A percentile compares a stretch with the other conserved stretches of the same genome.
These are phyloP conservation scores for Picea mariana DNA, from an alignment of 83 land plant species.

Conservation along the genomic window DNA sequence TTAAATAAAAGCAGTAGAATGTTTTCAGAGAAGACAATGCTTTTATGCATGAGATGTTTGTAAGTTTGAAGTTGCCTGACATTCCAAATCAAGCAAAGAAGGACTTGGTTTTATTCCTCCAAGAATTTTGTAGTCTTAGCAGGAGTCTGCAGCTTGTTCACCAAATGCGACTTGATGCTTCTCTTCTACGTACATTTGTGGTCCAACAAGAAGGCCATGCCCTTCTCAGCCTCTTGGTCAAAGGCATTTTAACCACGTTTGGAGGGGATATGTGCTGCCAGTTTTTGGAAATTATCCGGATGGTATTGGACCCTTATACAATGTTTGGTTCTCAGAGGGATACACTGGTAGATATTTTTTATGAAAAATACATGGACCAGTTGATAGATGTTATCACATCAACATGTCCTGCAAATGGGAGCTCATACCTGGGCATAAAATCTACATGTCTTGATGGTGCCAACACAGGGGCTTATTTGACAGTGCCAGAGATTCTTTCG, in stretches of 20 bases:
- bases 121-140: constrained; percentile 83
- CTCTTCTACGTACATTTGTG: constrained; percentile 67
- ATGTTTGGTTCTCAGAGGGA: constrained; percentile 69
- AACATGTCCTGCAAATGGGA: constrained; percentile 51
- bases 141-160: constrained; percentile 74
- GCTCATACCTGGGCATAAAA: constrained; percentile 15
- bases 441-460: constrained; percentile 23
- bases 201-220: constrained; percentile 56
- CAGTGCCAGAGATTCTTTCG: constrained; percentile 74
- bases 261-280: constrained; percentile 89
- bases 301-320: constrained; percentile 76
- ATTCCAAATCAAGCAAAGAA: neutral
- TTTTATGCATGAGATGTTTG: constrained; percentile 3
- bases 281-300: constrained; percentile 89
- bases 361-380: constrained; percentile 86
- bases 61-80: neutral
- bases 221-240: constrained; percentile 80
- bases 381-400: constrained; percentile 66
- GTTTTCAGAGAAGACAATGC: neutral
- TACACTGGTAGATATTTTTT: constrained; percentile 84
- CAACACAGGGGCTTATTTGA: constrained; percentile 11
- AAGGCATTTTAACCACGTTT: constrained; percentile 77
- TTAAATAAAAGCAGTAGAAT: no score
- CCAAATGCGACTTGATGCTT: constrained; percentile 69
- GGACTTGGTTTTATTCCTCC: constrained; percentile 43